Base-by-base conservation (phyloP, 371 early-diverging fungal genomes). In the Mucor racemosus region DNA sequence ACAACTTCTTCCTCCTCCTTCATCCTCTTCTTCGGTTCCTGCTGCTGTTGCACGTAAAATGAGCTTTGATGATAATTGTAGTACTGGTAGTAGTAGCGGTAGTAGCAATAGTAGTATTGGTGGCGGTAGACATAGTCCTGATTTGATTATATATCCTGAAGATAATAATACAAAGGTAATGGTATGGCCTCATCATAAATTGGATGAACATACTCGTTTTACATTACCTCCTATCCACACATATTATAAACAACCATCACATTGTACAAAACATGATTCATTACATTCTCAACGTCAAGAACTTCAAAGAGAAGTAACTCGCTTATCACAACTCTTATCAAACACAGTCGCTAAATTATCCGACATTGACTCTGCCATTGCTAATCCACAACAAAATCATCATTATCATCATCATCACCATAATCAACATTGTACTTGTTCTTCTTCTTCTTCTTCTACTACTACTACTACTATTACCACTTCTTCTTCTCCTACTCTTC, bases 271-370 rank as follows among this genome's bases (percentile, higher is more conserved):
- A 14, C 21, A 58, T 21, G 78, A 86, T 64, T 69, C 75, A 7
- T 74, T 84, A 34, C 68, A 74, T 21, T 77, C 76, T 36, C 82
- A 87, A 34, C 80, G 88, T 7, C 78, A 85, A 33, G 79, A 83
- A 31, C 72, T 89, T n/a, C 85, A 89, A 62, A 76, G 80, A 10
- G 85, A 89, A 61, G 85, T 89, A 7, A 72, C 81, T 11, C 83
- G 86, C 33, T 61, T 89, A 36, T 80, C 79, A 14, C 74, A 79
- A 53, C 70, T 89, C 2, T 69, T 89, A 11, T 81, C 81, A 7
- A 74, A 78, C 39, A 85, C 88, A 1, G 79, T 84, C 4, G 77
- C 84, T 9, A 82, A 82, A 21, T 72, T 89, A 36, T 76, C 74
- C 55, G 80, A 80, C 15, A 64, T 89, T 36, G 88, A 89, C 67